Conservation (phyloP, 371 early-diverging fungal species). For the Mucor velutinosus region DNA sequence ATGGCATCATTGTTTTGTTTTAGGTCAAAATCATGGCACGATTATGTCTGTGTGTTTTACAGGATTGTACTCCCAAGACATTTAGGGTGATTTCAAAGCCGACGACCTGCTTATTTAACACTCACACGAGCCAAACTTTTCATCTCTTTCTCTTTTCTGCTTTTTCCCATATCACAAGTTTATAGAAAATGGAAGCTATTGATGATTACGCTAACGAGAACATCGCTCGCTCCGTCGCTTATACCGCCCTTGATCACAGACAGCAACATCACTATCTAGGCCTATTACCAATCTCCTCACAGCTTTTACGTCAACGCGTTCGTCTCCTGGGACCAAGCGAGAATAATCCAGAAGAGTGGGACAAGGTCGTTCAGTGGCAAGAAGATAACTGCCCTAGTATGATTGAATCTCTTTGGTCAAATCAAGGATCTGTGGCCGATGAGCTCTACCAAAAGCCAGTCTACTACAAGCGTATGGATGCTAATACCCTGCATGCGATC, state of each 20-base stretch:
- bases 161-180: constrained; percentile 2
- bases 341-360: constrained; percentile 28
- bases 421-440: constrained; percentile 13
- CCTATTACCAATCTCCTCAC: constrained; percentile 38
- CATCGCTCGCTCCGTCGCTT: constrained; percentile 50
- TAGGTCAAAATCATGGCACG: not conserved
- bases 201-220: constrained; percentile 54
- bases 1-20: not conserved
- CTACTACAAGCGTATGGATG: constrained; percentile 49
- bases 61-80: not conserved
- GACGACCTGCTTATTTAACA: not conserved
- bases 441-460: constrained; percentile 35
- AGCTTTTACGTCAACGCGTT: constrained; percentile 39
- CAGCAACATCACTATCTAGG: constrained; percentile 33
- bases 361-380: constrained; percentile 45
- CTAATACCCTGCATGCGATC: constrained; percentile 41
- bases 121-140: not conserved
- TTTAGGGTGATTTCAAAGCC: not conserved
- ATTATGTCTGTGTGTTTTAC: not conserved
- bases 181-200: constrained; percentile 49
- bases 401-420: constrained; percentile 36
- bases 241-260: constrained; percentile 41
- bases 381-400: constrained; percentile 35
- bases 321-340: constrained; percentile 1
- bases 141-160: constrained; percentile 8